phyloP scores from a whole-genome alignment of 257 asterid species.

The Solanum dulcamara region DNA sequence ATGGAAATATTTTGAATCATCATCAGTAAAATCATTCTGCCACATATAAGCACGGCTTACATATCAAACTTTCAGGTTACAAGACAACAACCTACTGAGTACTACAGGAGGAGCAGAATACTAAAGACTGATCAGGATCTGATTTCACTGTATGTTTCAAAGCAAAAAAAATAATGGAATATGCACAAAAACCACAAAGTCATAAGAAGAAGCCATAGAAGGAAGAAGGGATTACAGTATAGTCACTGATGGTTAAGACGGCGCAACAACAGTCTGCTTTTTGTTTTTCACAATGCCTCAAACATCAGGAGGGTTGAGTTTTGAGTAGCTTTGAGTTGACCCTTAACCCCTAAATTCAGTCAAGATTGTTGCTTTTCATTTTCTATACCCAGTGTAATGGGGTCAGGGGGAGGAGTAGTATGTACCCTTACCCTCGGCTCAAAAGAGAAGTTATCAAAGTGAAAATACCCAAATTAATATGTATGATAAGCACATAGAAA shows the following conservation, averaged over 20 bases:
- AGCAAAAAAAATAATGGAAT: neutral
- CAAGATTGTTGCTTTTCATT: neutral
- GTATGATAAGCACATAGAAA: neutral
- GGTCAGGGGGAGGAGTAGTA: too few relatives aligned
- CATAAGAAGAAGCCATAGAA: neutral
- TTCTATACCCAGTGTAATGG: neutral
- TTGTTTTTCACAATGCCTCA: neutral
- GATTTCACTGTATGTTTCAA: neutral
- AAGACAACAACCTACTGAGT: neutral
- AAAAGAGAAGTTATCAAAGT: neutral
- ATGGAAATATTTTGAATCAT: neutral
- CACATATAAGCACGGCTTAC: neutral
- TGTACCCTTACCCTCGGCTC: neutral
- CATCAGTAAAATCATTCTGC: neutral
- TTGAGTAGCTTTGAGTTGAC: neutral
- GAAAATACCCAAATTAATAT: neutral
- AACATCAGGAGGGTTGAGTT: neutral
- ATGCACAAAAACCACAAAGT: neutral
- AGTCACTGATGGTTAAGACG: neutral
- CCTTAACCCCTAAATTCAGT: neutral
- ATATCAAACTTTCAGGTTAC: neutral
- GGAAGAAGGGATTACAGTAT: neutral
- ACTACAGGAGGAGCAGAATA: neutral
- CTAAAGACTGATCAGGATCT: neutral
- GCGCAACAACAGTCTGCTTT: neutral